Evolutionary conservation across 2,329 filamentous ascomycete species (phyloP).

Genomic region (Phoma sp.): DNA sequence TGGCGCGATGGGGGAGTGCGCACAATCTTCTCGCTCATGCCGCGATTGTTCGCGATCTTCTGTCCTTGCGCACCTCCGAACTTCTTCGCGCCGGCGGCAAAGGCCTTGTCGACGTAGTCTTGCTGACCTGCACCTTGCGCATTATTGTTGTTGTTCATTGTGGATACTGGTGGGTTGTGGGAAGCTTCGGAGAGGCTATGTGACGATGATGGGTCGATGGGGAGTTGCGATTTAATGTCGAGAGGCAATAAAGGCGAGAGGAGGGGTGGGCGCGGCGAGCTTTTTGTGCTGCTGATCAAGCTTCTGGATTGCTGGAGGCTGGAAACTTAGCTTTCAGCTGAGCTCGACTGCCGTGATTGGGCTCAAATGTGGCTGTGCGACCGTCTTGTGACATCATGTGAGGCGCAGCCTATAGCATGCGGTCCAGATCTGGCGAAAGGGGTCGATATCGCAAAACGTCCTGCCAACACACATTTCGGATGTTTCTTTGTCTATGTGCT

Average conservation of each 20-base stretch:
- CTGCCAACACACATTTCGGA: too few species aligned
- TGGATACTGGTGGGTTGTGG: not conserved
- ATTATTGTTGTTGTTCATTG: constrained; percentile 16
- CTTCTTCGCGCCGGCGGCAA: constrained; percentile 57
- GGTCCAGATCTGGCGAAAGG: too few species aligned
- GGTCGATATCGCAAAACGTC: too few species aligned
- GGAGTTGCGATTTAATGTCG: too few species aligned
- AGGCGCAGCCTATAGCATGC: too few species aligned
- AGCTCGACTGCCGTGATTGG: constrained; percentile 9
- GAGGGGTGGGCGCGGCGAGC: not conserved
- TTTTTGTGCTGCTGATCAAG: constrained; percentile 2
- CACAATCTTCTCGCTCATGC: constrained; percentile 49
- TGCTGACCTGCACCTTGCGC: constrained; percentile 12
- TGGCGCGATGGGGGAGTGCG: constrained; percentile 4
- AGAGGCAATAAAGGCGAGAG: not conserved
- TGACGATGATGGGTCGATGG: too few species aligned
- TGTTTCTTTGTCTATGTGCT: too few species aligned
- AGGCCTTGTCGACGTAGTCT: constrained; percentile 36
- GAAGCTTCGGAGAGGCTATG: not conserved
- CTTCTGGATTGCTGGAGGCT: constrained; percentile 4
- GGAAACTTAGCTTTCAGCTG: not conserved
- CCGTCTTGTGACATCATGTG: not conserved
- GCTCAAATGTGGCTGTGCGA: not conserved
- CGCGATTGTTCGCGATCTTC: constrained; percentile 50
- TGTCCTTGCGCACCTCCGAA: constrained; percentile 49